Evolutionary conservation across 176 grass and related monocot genomes (phyloP).

Genomic region (Aegilops longissima): DNA sequence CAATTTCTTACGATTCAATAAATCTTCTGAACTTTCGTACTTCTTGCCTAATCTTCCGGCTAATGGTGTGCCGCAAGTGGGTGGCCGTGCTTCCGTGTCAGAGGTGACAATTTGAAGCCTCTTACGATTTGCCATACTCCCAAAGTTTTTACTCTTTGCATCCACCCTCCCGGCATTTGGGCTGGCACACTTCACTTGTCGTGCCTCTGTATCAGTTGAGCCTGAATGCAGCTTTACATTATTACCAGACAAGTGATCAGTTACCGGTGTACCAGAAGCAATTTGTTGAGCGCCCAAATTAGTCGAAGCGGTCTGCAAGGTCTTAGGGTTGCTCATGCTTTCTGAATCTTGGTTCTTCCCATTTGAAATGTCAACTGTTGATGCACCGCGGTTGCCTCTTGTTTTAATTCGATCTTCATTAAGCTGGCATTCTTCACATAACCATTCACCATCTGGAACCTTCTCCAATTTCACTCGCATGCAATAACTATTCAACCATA

Average conservation of each 20-base stretch:
- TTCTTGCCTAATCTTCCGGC: constrained; percentile 36
- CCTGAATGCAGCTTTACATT: constrained; percentile 29
- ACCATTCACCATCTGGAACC: constrained; percentile 92
- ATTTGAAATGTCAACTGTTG: constrained; percentile 13
- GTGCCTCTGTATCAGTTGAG: constrained; percentile 29
- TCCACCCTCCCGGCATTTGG: constrained; percentile 44
- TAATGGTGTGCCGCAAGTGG: constrained; percentile 28
- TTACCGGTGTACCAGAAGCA: constrained; percentile 19
- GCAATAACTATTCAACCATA: constrained; percentile 75
- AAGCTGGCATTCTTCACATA: constrained; percentile 92
- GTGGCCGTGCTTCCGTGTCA: constrained; percentile 20
- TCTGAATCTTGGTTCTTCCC: constrained; percentile 48
- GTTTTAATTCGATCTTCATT: constrained; percentile 51
- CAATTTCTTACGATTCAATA: constrained; percentile 48
- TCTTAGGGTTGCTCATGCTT: constrained; percentile 34
- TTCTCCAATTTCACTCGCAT: constrained; percentile 88
- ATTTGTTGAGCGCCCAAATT: constrained; percentile 34
- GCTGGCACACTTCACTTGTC: constrained; percentile 18
- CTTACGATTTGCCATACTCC: constrained; percentile 35
- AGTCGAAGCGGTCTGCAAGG: constrained; percentile 32
- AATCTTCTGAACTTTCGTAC: constrained; percentile 35
- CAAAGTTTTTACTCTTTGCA: constrained; percentile 36
- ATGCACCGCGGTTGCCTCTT: constrained; percentile 15
- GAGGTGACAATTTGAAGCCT: constrained; percentile 38
- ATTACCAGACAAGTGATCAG: constrained; percentile 28